Conservation (phyloP, 2,329 filamentous ascomycete species). For the Fusarium virguliforme region DNA sequence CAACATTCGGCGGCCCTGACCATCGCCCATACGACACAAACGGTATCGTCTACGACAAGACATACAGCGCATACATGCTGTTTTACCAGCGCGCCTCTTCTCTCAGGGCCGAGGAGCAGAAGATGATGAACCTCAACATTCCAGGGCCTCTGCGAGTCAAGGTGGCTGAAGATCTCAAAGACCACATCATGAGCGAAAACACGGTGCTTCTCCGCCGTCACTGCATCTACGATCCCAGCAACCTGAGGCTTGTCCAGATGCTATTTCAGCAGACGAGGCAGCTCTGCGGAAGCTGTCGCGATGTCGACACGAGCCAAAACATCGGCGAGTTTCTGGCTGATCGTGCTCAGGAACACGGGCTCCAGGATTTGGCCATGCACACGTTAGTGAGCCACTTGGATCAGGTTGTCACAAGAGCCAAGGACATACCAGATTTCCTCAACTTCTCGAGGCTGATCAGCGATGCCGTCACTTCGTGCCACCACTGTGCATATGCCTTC, state of each 20-base stretch:
- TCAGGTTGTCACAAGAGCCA: conserved; percentile 80
- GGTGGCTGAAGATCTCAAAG: conserved; percentile 63
- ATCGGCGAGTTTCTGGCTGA: conserved; percentile 23
- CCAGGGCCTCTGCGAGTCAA: conserved; percentile 60
- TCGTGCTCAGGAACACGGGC: conserved; percentile 39
- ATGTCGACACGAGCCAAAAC: conserved; percentile 16
- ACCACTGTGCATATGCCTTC: conserved; percentile 70
- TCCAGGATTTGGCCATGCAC: conserved; percentile 68
- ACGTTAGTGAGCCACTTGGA: conserved; percentile 78
- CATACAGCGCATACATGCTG: conserved; percentile 95
- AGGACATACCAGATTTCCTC: conserved; percentile 76
- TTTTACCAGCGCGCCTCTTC: conserved; percentile 90
- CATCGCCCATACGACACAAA: conserved; percentile 65
- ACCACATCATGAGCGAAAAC: conserved; percentile 81
- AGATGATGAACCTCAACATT: conserved; percentile 56
- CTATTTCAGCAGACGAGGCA: conserved; percentile 72
- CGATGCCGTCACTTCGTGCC: conserved; percentile 65
- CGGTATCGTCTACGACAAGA: conserved; percentile 73
- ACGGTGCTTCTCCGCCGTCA: conserved; percentile 81
- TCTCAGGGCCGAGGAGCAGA: conserved; percentile 69
- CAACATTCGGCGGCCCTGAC: conserved; percentile 85
- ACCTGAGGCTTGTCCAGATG: conserved; percentile 76
- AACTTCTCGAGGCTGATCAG: conserved; percentile 67
- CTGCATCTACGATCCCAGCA: conserved; percentile 82
- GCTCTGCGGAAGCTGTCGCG: conserved; percentile 55